These are phyloP conservation scores for Paramecium pentaurelia DNA, from an alignment of 73 alveolate species.

Conservation along the genomic window DNA sequence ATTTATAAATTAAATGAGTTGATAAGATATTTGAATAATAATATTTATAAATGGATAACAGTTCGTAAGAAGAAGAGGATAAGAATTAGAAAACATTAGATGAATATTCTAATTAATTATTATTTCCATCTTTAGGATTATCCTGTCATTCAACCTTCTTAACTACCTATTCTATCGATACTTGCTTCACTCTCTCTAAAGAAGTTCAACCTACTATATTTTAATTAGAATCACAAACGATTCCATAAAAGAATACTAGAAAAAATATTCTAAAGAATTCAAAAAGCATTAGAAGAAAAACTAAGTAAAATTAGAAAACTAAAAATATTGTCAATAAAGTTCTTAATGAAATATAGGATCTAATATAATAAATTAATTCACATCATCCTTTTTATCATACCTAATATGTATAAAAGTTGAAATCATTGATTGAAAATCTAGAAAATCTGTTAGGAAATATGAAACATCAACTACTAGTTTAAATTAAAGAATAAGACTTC, in stretches of 20 bases:
- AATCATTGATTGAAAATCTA: neutral
- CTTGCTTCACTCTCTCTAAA: neutral
- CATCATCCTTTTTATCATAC: neutral
- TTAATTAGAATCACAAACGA: neutral
- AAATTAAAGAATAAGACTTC: neutral
- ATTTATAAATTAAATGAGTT: neutral
- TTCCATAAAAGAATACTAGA: neutral
- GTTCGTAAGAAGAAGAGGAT: neutral
- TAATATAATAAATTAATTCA: too few species aligned
- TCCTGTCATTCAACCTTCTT: neutral
- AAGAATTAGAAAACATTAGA: neutral
- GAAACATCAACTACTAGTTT: neutral
- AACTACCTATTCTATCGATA: neutral
- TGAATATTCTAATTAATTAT: neutral
- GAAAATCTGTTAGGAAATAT: neutral
- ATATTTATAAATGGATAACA: neutral
- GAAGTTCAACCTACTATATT: neutral
- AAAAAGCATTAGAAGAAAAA: neutral
- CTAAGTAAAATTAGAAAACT: neutral
- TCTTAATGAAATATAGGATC: neutral
- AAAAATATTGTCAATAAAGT: neutral
- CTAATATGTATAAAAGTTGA: neutral
- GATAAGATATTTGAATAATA: neutral
- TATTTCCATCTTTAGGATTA: neutral
- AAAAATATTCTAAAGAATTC: neutral